Evolutionary conservation across 78 protist genomes (phyloP).

Genomic region (Dictyostelium discoideum): DNA sequence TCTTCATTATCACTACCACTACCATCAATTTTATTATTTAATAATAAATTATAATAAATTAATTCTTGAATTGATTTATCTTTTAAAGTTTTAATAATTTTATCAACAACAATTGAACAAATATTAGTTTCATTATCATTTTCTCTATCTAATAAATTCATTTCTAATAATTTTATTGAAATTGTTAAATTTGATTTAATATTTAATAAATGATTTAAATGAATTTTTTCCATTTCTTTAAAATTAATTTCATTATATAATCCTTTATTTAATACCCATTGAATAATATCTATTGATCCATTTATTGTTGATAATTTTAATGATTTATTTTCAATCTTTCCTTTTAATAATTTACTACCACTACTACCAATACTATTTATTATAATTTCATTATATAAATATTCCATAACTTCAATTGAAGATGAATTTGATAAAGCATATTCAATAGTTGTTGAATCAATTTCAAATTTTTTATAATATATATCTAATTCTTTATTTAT

Average conservation of each 20-base stretch:
- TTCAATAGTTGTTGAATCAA: not conserved
- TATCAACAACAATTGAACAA: not conserved
- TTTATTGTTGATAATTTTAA: not conserved
- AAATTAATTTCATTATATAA: not conserved
- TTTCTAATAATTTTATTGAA: not conserved
- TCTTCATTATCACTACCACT: not conserved
- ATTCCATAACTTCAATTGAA: not conserved
- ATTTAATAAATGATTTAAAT: not conserved
- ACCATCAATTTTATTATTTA: not conserved
- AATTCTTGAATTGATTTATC: not conserved
- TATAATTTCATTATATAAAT: too few relatives aligned
- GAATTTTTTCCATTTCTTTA: not conserved
- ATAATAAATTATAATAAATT: not conserved
- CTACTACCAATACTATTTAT: too few relatives aligned
- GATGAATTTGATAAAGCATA: not conserved
- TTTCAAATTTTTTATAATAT: too few relatives aligned
- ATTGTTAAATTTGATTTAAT: not conserved
- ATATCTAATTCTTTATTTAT: too few relatives aligned
- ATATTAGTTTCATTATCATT: not conserved
- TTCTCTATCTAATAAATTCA: not conserved
- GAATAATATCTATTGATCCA: not conserved
- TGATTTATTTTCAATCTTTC: not conserved
- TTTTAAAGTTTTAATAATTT: not conserved
- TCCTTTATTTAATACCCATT: not conserved
- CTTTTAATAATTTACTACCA: not conserved